A percentile compares a stretch with the other conserved stretches of the same genome.
Conservation (phyloP, 345 rosid genomes). For the Bruguiera sexangula region DNA sequence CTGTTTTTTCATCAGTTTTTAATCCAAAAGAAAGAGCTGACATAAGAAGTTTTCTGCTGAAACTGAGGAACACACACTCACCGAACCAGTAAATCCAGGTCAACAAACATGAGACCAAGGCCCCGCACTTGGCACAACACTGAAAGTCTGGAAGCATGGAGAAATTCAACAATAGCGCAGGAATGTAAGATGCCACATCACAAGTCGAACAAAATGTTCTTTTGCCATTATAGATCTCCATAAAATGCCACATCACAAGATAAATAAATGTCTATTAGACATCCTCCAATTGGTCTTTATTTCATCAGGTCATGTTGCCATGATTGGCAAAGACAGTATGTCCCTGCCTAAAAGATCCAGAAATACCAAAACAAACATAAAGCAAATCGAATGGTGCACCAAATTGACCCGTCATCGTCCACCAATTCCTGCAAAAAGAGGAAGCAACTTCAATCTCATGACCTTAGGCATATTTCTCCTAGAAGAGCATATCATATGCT, state of each 20-base stretch:
- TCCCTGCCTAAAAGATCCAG: slow-evolving; percentile 18
- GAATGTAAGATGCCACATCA: too few species aligned
- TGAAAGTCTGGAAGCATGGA: too few species aligned
- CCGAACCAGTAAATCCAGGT: too few species aligned
- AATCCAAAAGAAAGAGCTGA: too few species aligned
- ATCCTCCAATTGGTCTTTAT: slow-evolving; percentile 19
- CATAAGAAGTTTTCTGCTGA: too few species aligned
- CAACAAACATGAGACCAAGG: too few species aligned
- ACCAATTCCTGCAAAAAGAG: slow-evolving; percentile 23
- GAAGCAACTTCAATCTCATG: background rate
- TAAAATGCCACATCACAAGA: slow-evolving; percentile 1
- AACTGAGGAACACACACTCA: too few species aligned
- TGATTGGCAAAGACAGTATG: slow-evolving; percentile 18
- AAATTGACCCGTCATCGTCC: background rate
- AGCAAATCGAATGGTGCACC: slow-evolving; percentile 8
- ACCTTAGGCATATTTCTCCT: background rate
- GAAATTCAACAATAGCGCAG: too few species aligned
- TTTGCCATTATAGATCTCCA: background rate
- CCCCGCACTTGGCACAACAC: too few species aligned
- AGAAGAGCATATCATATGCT: too few species aligned
- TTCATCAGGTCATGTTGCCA: slow-evolving; percentile 15
- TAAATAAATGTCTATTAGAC: slow-evolving; percentile 2
- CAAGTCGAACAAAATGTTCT: background rate
- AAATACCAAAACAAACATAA: slow-evolving; percentile 14
- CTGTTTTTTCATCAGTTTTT: too few species aligned